phyloP scores from a whole-genome alignment of 495 filamentous ascomycete species.

The Astrocystis sublimbata region DNA sequence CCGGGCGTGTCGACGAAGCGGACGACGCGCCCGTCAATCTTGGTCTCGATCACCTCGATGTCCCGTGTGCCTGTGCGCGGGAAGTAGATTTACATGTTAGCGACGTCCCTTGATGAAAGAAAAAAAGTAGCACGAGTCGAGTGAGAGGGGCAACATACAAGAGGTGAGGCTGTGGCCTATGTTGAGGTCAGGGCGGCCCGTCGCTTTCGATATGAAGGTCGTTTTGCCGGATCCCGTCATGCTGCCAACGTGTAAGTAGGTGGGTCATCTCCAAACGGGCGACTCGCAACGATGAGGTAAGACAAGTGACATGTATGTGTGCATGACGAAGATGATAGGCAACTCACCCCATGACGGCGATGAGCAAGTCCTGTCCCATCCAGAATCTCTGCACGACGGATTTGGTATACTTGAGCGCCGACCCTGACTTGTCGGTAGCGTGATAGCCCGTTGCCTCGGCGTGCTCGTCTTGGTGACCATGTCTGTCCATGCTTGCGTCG shows the following conservation, averaged over 20 bases:
- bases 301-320: background rate
- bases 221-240: slow-evolving; percentile 46
- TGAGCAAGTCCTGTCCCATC: slow-evolving; percentile 19
- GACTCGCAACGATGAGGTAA: background rate
- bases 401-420: slow-evolving; percentile 7
- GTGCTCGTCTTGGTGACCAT: background rate
- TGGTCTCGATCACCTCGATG: slow-evolving; percentile 24
- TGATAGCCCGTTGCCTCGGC: background rate
- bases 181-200: slow-evolving; percentile 24
- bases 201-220: slow-evolving; percentile 43
- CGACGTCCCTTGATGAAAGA: too few relatives aligned
- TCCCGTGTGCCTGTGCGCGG: slow-evolving; percentile 24
- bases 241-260: slow-evolving; percentile 9
- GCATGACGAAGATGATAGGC: too few relatives aligned
- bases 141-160: slow-evolving; percentile 25
- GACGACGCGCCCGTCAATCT: slow-evolving; percentile 25
- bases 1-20: slow-evolving; percentile 47
- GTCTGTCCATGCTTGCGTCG: background rate
- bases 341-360: slow-evolving; percentile 35
- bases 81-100: slow-evolving; percentile 4
- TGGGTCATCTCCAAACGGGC: background rate
- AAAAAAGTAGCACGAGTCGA: too few relatives aligned
- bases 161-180: slow-evolving; percentile 34
- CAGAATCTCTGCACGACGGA: slow-evolving; percentile 2
- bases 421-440: background rate